Conservation (phyloP, 2,329 filamentous ascomycete species). For the Beauveria australis region DNA sequence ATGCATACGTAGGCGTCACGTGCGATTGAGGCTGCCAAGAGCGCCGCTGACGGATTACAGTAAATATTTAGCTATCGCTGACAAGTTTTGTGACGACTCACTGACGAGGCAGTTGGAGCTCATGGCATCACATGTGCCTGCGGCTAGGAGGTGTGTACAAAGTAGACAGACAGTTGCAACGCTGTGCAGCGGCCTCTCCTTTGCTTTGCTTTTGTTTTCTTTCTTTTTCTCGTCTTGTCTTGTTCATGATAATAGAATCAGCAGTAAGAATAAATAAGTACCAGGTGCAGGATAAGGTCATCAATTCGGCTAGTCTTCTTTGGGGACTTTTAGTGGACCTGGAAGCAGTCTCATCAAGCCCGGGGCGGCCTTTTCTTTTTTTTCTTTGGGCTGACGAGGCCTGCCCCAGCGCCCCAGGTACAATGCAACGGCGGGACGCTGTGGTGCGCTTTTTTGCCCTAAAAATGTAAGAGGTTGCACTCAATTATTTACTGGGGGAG, state of each 20-base stretch:
- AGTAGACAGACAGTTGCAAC: background rate
- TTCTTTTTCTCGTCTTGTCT: no score
- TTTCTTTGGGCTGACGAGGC: background rate
- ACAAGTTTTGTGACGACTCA: no score
- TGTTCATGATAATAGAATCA: background rate
- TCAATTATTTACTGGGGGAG: background rate
- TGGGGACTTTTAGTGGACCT: background rate
- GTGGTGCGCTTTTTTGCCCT: background rate
- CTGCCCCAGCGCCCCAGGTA: background rate
- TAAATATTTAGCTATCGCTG: background rate
- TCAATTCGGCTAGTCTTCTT: background rate
- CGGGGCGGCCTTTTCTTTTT: no score
- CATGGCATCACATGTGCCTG: background rate
- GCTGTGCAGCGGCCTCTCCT: background rate
- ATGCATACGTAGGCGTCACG: conserved; percentile 7
- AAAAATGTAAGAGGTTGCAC: background rate
- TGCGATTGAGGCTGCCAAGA: background rate
- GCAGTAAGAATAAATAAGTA: background rate
- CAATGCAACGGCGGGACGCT: background rate
- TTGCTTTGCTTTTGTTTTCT: no score
- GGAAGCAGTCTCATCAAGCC: no score
- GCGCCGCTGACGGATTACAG: background rate
- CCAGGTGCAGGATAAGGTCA: background rate
- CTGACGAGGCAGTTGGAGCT: background rate
- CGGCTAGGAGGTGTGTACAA: no score